Evolutionary conservation across 106 monocot genomes (phyloP).

Genomic region (Allium fistulosum): DNA sequence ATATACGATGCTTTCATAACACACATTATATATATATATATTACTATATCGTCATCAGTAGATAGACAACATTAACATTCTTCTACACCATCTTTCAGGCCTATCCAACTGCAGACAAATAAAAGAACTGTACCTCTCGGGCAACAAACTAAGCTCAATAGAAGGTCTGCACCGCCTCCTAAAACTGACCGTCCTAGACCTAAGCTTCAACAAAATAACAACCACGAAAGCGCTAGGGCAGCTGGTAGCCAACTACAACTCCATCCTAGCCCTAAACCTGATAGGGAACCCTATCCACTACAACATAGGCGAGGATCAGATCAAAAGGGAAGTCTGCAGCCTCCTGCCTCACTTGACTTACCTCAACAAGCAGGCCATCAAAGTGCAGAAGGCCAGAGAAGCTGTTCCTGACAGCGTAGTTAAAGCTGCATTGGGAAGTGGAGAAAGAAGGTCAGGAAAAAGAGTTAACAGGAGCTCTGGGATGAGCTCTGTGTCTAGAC

Average conservation of each 20-base stretch:
- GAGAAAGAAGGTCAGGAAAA: constrained; percentile 15
- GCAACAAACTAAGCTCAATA: constrained; percentile 87
- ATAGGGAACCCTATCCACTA: constrained; percentile 78
- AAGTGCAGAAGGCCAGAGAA: constrained; percentile 52
- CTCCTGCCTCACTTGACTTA: constrained; percentile 65
- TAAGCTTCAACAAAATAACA: constrained; percentile 94
- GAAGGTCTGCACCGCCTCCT: constrained; percentile 90
- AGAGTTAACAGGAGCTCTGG: constrained; percentile 8
- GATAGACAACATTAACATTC: not conserved
- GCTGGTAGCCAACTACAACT: constrained; percentile 89
- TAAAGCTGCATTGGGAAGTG: constrained; percentile 66
- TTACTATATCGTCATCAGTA: not conserved
- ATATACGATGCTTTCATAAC: too few species aligned
- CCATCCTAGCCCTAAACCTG: constrained; percentile 73
- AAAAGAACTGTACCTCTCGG: constrained; percentile 87
- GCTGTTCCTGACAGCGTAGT: constrained; percentile 47
- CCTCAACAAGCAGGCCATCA: constrained; percentile 83
- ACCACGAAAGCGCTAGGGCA: constrained; percentile 74
- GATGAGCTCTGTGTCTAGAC: not conserved
- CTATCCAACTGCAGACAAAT: constrained; percentile 75
- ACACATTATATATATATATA: not conserved
- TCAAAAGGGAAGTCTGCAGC: constrained; percentile 53
- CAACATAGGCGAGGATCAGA: constrained; percentile 81
- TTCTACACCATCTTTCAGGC: constrained; percentile 25
- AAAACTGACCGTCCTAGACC: constrained; percentile 70